Evolutionary conservation across 2,329 filamentous ascomycete genomes (phyloP).

Genomic region (Aureobasidium pullulans): DNA sequence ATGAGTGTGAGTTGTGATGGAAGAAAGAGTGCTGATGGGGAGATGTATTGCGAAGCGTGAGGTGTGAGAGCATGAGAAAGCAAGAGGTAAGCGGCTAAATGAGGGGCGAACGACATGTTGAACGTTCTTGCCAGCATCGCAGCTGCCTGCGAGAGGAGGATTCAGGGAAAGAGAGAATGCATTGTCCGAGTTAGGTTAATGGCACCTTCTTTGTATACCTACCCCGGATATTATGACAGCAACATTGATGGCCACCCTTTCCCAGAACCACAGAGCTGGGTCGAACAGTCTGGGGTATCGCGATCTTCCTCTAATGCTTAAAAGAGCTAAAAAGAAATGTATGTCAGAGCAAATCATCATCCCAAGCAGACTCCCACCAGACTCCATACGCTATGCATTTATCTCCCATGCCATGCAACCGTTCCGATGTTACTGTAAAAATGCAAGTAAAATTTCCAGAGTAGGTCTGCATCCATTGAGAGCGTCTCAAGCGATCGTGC

Average conservation of each 20-base stretch:
- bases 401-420: not conserved
- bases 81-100: not conserved
- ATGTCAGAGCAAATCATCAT: constrained; percentile 2
- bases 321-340: constrained; percentile 6
- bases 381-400: constrained; percentile 5
- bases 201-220: constrained; percentile 9
- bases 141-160: not conserved
- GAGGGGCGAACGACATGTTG: not conserved
- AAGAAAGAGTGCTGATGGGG: not conserved
- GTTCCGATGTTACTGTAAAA: not conserved
- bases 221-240: constrained; percentile 1
- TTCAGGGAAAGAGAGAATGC: not conserved
- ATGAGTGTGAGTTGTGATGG: constrained; percentile 9
- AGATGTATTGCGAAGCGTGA: not conserved
- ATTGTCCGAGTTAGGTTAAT: not conserved
- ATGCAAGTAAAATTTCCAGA: not conserved
- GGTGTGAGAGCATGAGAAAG: not conserved
- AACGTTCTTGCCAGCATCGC: not conserved
- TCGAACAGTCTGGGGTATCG: not conserved
- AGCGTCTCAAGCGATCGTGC: too few relatives aligned
- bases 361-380: not conserved
- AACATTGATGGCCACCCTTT: not conserved
- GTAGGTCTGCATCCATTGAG: not conserved
- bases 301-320: not conserved
- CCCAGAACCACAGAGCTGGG: not conserved